Conservation (phyloP, 2,329 filamentous ascomycete genomes). For the Thelonectria blattea region DNA sequence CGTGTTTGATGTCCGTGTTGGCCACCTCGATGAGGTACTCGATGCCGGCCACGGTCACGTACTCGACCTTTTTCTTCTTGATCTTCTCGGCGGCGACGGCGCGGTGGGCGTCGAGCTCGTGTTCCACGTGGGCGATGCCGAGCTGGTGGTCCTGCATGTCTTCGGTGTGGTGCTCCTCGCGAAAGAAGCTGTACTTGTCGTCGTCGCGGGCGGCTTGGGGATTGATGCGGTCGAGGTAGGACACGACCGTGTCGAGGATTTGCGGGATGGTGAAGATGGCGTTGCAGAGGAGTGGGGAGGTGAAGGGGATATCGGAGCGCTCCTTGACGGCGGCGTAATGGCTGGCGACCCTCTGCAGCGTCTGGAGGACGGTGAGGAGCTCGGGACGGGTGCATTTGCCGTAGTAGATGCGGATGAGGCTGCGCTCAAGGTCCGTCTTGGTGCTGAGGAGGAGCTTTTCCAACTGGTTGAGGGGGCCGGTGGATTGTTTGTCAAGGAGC, state of each 20-base stretch:
- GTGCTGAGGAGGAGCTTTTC: slow-evolving; percentile 73
- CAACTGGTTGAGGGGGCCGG: slow-evolving; percentile 73
- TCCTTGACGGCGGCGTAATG: slow-evolving; percentile 74
- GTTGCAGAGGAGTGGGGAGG: slow-evolving; percentile 70
- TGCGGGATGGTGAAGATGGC: slow-evolving; percentile 77
- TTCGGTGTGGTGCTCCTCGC: slow-evolving; percentile 85
- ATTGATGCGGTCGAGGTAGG: slow-evolving; percentile 85
- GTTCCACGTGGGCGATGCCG: slow-evolving; percentile 89
- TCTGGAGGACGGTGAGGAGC: slow-evolving; percentile 82
- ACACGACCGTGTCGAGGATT: slow-evolving; percentile 75
- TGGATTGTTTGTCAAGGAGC: slow-evolving; percentile 72
- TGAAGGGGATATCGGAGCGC: slow-evolving; percentile 73
- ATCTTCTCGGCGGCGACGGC: slow-evolving; percentile 73
- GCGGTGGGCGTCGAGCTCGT: slow-evolving; percentile 82
- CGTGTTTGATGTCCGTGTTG: slow-evolving; percentile 80
- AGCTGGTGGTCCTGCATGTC: slow-evolving; percentile 88
- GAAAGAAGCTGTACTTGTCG: slow-evolving; percentile 95
- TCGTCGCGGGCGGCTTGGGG: slow-evolving; percentile 80
- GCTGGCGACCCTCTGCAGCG: slow-evolving; percentile 78
- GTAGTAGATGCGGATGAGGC: slow-evolving; percentile 94
- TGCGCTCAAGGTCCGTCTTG: slow-evolving; percentile 87
- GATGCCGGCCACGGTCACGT: slow-evolving; percentile 85
- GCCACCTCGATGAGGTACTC: slow-evolving; percentile 94
- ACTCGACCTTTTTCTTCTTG: slow-evolving; percentile 73
- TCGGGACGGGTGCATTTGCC: slow-evolving; percentile 93